Evolutionary conservation across 2,329 filamentous ascomycete species (phyloP), one percentile per base, ranked within the genome.

Genomic region (Laburnicola sp.): DNA sequence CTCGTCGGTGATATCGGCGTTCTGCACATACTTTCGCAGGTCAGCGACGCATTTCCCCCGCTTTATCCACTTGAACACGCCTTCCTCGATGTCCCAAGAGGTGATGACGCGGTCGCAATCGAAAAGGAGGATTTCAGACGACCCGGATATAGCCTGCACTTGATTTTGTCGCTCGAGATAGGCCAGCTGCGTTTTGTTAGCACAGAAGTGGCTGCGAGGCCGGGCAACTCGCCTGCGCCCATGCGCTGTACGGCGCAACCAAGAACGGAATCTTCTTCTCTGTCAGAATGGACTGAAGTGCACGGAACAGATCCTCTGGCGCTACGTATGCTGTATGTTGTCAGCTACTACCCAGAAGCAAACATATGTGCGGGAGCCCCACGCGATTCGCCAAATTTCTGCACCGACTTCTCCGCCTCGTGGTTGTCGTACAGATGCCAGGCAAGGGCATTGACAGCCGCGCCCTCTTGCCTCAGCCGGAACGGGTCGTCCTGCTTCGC

Each of bases 351-450:
- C 6, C n/a, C 23, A 16, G 16, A 16, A 16, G 16, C 6, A 22
- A 22, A 9, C 16, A 30, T 23, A 34, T 6, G 11, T 11, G 23
- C 11, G 16, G 23, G 25, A 22, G 11, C 8, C 63, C 48, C 81
- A 91, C 90, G 86, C 62, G 87, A 87, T 68, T 86, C 86, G 56
- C 91, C 91, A 75, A 97, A 97, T n/a, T 87, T 86, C 50, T 82
- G 78, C 5, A 97, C 93, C 11, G 94, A 91, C 59, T 88, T 82
- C 58, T 88, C 84, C 10, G 91, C 89, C 63, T 90, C 81, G 47
- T 89, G 86, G 57, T 86, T 83, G 65, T 91, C 88, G 74, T 99
- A 99, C 40, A 95, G 76, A 2, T 84, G 82, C 93, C 94, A 99
- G 3, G 93, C 94, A 51, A 86, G 78, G 59, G 89, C 83, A 45